phyloP scores from a whole-genome alignment of 352 stramenopile species.

The Phytopythium chamaehyphon region DNA sequence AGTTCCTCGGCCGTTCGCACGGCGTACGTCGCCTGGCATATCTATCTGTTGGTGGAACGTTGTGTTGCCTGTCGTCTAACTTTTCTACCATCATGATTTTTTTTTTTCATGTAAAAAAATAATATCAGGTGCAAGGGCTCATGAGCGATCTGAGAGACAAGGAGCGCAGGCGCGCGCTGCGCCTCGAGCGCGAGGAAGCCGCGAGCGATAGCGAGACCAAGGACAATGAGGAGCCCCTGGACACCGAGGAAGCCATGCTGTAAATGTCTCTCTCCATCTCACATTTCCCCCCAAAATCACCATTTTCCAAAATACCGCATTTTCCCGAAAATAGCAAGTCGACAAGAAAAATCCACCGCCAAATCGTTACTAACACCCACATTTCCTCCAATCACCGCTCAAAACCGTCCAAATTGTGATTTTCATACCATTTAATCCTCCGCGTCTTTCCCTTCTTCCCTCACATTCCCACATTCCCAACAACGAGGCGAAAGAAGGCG shows the following conservation, averaged over 20 bases:
- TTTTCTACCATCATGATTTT: too few species aligned
- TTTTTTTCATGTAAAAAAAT: too few species aligned
- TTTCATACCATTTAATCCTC: too few species aligned
- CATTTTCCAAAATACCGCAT: neutral
- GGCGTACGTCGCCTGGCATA: slow-evolving; percentile 16
- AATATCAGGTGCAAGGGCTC: slow-evolving; percentile 56
- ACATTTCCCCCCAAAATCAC: neutral
- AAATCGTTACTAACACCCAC: neutral
- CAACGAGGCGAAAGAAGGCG: neutral
- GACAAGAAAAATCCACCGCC: neutral
- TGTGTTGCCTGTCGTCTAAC: too few species aligned
- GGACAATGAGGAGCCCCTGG: slow-evolving; percentile 6
- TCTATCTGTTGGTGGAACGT: too few species aligned
- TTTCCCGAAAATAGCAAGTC: too few species aligned
- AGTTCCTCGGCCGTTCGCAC: slow-evolving; percentile 53
- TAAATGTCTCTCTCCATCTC: too few species aligned
- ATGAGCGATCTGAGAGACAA: slow-evolving; percentile 56
- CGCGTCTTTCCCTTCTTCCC: too few species aligned
- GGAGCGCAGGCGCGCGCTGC: slow-evolving; percentile 38
- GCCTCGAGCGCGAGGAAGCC: slow-evolving; percentile 9
- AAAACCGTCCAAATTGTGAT: too few species aligned
- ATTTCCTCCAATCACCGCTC: neutral
- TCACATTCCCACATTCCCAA: too few species aligned
- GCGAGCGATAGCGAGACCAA: slow-evolving; percentile 11
- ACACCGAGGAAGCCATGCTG: slow-evolving; percentile 40